Evolutionary conservation across 768 basidiomycete species (phyloP), one percentile per base, ranked within the genome.

Genomic region (Leccinum disarticulatum): DNA sequence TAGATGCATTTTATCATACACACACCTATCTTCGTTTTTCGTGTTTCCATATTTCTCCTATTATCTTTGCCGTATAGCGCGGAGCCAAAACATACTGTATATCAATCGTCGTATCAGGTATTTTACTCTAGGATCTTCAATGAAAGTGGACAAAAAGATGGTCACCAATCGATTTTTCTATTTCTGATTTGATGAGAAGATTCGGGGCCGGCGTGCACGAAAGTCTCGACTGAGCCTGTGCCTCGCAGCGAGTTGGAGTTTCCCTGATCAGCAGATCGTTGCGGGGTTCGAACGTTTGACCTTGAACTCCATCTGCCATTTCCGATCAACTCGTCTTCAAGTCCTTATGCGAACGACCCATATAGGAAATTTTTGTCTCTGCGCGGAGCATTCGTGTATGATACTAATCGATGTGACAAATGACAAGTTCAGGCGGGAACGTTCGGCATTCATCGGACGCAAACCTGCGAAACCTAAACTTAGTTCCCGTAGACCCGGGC

Each of bases 41-140:
- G 10, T 67, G 56, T 68, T 36, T 67, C 27, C 33, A 61, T 64
- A 62, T 54, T 54, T 55, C 46, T 51, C 54, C 3, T 57, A 56
- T 60, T 43, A 28, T 49, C 51, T 64, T 62, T 58, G 41, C 54
- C 59, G 52, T 61, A 59, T 51, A 48, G 27, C 43, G 52, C 52
- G 70, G 64, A 71, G 30, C 47, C 57, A 55, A 62, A 64, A 61
- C 57, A 33, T 69, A 65, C 58, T 71, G 70, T 70, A 69, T 58
- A 28, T 33, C 47, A 41, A 54, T 28, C 27, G 43, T 62, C 59
- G 33, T 62, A 63, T 50, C 57, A 59, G 51, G 6, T 62, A 60
- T 53, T 31, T 35, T 69, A 71, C 35, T 54, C 61, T 63, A 67
- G 30, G 17, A 61, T 61, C 60, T 61, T 50, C 48, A 66, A 67